Evolutionary conservation across 306 rosid species (phyloP).

Genomic region (Herpetospermum pedunculosum): DNA sequence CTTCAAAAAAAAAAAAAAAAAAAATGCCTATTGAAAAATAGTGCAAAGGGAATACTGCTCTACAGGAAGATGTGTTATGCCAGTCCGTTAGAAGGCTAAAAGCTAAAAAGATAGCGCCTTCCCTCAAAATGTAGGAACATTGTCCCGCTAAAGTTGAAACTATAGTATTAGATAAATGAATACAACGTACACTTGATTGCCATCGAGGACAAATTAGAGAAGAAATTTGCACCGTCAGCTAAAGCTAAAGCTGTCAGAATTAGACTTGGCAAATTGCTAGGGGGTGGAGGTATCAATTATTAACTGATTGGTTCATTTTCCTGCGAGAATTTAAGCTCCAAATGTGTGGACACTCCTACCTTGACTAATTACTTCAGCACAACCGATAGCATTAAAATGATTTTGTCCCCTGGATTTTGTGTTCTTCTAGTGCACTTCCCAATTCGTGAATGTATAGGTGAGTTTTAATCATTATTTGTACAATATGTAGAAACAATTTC

Average conservation of each 20-base stretch:
- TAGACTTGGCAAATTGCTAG: neutral
- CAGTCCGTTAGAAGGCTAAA: neutral
- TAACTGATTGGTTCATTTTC: neutral
- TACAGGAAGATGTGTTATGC: neutral
- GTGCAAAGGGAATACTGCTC: neutral
- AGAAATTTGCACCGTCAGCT: neutral
- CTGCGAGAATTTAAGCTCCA: neutral
- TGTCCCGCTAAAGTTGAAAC: neutral
- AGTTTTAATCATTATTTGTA: neutral
- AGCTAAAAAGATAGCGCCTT: neutral
- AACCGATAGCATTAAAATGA: neutral
- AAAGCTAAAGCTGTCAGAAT: neutral
- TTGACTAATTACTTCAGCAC: neutral
- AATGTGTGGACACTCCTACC: neutral
- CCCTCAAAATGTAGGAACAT: neutral
- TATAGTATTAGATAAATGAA: neutral
- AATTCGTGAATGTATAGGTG: neutral
- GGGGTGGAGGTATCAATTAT: neutral
- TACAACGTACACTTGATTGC: neutral
- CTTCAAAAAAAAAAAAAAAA: no score
- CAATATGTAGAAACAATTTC: neutral
- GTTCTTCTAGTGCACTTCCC: neutral
- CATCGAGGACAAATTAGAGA: neutral
- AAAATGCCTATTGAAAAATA: neutral
- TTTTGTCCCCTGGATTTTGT: neutral